A percentile compares a stretch with the other conserved stretches of the same genome.
Evolutionary conservation across 2,329 filamentous ascomycete species (phyloP).

Genomic region (Aspergillus sp.): DNA sequence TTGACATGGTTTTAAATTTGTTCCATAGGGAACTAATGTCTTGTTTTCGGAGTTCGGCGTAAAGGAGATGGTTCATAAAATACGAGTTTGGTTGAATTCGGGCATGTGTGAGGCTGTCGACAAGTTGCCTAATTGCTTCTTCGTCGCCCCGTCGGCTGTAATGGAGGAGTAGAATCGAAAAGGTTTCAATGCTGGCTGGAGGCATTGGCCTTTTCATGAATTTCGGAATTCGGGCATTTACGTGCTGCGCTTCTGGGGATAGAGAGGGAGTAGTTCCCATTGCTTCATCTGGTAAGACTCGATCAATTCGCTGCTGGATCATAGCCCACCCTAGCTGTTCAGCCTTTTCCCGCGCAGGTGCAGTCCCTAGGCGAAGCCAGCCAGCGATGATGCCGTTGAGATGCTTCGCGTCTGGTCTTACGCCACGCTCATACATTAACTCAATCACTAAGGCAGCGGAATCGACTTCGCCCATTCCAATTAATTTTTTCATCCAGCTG

Average conservation of each 20-base stretch:
- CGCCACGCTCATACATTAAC: slow-evolving; percentile 69
- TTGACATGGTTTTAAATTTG: slow-evolving; percentile 58
- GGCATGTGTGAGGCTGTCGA: slow-evolving; percentile 61
- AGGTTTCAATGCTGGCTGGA: slow-evolving; percentile 72
- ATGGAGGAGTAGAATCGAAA: slow-evolving; percentile 70
- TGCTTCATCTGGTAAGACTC: slow-evolving; percentile 49
- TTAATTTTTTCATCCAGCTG: slow-evolving; percentile 83
- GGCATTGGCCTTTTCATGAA: slow-evolving; percentile 48
- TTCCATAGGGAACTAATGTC: slow-evolving; percentile 55
- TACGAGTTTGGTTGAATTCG: slow-evolving; percentile 69
- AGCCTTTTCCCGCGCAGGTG: slow-evolving; percentile 58
- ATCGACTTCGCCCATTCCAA: slow-evolving; percentile 69
- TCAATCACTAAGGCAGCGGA: slow-evolving; percentile 72
- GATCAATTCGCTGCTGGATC: slow-evolving; percentile 67
- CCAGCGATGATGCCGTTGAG: slow-evolving; percentile 80
- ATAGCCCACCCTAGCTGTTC: slow-evolving; percentile 73
- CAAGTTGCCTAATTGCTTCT: slow-evolving; percentile 59
- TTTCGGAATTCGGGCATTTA: slow-evolving; percentile 32
- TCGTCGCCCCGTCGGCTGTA: slow-evolving; percentile 65
- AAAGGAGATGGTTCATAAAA: slow-evolving; percentile 77
- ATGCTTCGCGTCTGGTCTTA: slow-evolving; percentile 70
- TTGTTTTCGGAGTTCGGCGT: slow-evolving; percentile 63
- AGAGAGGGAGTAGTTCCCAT: slow-evolving; percentile 20
- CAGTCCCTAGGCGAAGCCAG: slow-evolving; percentile 66
- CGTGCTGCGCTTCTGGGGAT: slow-evolving; percentile 28